Evolutionary conservation across 768 basidiomycete species (phyloP).

Genomic region (Podaxis sp.): DNA sequence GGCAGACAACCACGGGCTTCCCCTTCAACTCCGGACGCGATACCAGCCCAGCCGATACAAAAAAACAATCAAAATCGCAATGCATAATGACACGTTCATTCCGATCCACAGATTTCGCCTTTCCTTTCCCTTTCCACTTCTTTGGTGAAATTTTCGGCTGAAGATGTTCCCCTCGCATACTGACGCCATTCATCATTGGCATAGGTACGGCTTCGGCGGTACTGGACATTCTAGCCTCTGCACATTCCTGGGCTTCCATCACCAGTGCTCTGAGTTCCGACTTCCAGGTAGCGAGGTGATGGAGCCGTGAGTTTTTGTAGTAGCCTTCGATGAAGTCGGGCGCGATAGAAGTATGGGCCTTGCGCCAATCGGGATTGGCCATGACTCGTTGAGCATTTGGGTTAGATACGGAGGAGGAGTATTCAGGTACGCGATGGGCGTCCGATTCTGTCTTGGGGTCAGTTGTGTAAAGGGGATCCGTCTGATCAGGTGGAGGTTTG

Average conservation of each 20-base stretch:
- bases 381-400: constrained; percentile 74
- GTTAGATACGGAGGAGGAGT: constrained; percentile 72
- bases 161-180: constrained; percentile 55
- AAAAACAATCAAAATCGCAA: constrained; percentile 96
- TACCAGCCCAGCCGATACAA: constrained; percentile 88
- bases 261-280: constrained; percentile 82
- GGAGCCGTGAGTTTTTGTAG: constrained; percentile 86
- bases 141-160: constrained; percentile 43
- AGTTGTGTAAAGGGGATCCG: constrained; percentile 35
- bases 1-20: constrained; percentile 93
- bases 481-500: constrained; percentile 12
- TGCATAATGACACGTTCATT: constrained; percentile 80
- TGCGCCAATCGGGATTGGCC: constrained; percentile 83
- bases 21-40: constrained; percentile 80
- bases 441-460: constrained; percentile 44
- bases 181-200: constrained; percentile 28
- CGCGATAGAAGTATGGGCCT: constrained; percentile 82
- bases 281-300: constrained; percentile 92
- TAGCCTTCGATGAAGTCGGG: constrained; percentile 86
- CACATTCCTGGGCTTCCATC: constrained; percentile 72
- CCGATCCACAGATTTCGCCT: constrained; percentile 30
- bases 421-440: constrained; percentile 52
- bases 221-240: constrained; percentile 38
- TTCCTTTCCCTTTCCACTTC: constrained; percentile 59
- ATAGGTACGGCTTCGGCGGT: constrained; percentile 16